Base-by-base conservation (phyloP, 1,139 yeast species). In the Kazachstania sp. region DNA sequence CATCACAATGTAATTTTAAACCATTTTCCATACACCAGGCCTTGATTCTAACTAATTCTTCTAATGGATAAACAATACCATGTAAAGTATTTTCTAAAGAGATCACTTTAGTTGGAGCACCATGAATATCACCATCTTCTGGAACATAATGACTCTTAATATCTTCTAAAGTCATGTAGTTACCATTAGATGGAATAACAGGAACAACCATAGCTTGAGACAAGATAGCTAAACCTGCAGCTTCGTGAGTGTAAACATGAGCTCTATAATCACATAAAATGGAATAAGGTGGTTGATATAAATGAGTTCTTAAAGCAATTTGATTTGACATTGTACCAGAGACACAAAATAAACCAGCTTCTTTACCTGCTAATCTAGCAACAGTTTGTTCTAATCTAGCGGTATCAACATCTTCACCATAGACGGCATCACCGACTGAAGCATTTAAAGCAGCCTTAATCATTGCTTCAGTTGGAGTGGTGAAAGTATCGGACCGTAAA, bases 321-420 rank as follows among this genome's bases (percentile, higher is more conserved):
- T 90, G 97, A 66, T 90, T 90, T 34, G 95, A 83, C 69, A 90
- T 69, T 8, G 97, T 92, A 49, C 97, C 97, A 28, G 95, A 83
- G n/a, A 81, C 86, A 65, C 95, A 87, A 67, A 77, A 90, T 48
- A 86, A 65, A 23, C 87, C 96, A 3, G 90, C 86, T 57, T 81
- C 87, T 61, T 84, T 86, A 38, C 95, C 96, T 11, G 95, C 75
- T 47, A 88, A 60, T 42, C 71, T 69, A 30, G 86, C 83, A 50
- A 90, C 81, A 51, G 78, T 76, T 19, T 66, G 63, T 64, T 88
- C 95, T 45, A 90, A 71, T 37, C 71, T 74, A 39, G 73, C 68
- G 18, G 96, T 87, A 54, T 79, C 77, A 26, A 69, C 69, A 57
- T 90, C 97, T 66, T 90, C 97, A 53, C 80, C 77, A 68, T 88